Evolutionary conservation across 306 rosid genomes (phyloP).

Genomic region (Vigna hirtella): DNA sequence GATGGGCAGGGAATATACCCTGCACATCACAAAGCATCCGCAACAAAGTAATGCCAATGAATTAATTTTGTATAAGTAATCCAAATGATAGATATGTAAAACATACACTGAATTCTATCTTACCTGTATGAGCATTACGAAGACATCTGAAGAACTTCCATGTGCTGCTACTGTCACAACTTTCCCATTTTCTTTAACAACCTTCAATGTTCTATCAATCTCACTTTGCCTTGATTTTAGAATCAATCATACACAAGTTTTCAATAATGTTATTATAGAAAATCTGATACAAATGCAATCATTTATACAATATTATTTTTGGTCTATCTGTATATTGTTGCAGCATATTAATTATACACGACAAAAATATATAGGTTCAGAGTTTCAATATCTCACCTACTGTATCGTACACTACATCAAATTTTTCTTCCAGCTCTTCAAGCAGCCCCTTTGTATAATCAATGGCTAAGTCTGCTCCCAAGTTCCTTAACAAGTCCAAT

Average conservation of each 20-base stretch:
- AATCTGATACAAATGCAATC: no score
- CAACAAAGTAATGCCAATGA: slow-evolving; percentile 36
- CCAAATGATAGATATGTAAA: slow-evolving; percentile 1
- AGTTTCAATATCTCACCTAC: slow-evolving; percentile 54
- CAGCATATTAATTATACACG: neutral
- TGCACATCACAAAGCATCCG: slow-evolving; percentile 86
- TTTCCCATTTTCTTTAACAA: slow-evolving; percentile 61
- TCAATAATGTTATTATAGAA: neutral
- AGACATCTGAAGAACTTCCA: neutral
- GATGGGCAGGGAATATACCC: slow-evolving; percentile 77
- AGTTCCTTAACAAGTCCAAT: slow-evolving; percentile 55
- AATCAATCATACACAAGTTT: neutral
- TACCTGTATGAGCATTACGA: slow-evolving; percentile 78
- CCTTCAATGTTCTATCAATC: slow-evolving; percentile 53
- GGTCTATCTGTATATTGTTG: neutral
- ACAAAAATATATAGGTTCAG: slow-evolving; percentile 5
- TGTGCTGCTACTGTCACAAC: slow-evolving; percentile 52
- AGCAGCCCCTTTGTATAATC: slow-evolving; percentile 69
- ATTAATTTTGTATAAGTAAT: slow-evolving; percentile 52
- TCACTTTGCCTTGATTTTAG: slow-evolving; percentile 50
- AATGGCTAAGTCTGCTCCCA: slow-evolving; percentile 68
- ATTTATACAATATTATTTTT: no score
- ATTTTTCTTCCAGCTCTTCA: slow-evolving; percentile 68
- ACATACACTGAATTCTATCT: slow-evolving; percentile 14
- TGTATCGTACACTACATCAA: slow-evolving; percentile 71